Evolutionary conservation across 495 filamentous ascomycete species (phyloP).

Genomic region (Amphirosellinia nigrospora): DNA sequence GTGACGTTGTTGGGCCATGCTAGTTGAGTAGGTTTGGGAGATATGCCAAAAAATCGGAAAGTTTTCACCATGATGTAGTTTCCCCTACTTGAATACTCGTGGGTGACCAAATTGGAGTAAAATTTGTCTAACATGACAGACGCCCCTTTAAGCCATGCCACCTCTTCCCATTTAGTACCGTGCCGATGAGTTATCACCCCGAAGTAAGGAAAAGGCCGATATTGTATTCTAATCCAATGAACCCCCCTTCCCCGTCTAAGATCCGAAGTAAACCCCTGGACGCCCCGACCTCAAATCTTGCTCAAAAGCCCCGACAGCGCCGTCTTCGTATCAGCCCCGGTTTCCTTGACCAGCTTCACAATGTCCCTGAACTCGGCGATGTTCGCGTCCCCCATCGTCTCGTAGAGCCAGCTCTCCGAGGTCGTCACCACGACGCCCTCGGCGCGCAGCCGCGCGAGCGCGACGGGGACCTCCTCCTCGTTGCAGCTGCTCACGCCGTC

Average conservation of each 20-base stretch:
- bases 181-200: neutral
- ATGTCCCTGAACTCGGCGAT: constrained; percentile 77
- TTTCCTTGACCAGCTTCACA: constrained; percentile 80
- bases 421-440: constrained; percentile 84
- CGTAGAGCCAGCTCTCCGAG: constrained; percentile 91
- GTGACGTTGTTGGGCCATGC: neutral
- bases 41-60: neutral
- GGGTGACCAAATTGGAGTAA: neutral
- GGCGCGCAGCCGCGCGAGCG: constrained; percentile 73
- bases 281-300: constrained; percentile 59
- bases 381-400: constrained; percentile 86
- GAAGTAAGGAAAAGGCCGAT: neutral
- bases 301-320: constrained; percentile 67
- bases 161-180: neutral
- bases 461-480: constrained; percentile 77
- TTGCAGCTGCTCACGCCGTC: constrained; percentile 91
- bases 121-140: neutral
- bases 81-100: neutral
- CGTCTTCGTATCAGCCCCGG: constrained; percentile 66
- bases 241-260: neutral
- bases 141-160: neutral
- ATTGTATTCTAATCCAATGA: neutral
- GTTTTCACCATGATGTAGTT: neutral
- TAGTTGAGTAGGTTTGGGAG: neutral
- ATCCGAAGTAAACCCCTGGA: neutral